Evolutionary conservation across 768 basidiomycete genomes (phyloP).

Genomic region (Lactifluus rugatus): DNA sequence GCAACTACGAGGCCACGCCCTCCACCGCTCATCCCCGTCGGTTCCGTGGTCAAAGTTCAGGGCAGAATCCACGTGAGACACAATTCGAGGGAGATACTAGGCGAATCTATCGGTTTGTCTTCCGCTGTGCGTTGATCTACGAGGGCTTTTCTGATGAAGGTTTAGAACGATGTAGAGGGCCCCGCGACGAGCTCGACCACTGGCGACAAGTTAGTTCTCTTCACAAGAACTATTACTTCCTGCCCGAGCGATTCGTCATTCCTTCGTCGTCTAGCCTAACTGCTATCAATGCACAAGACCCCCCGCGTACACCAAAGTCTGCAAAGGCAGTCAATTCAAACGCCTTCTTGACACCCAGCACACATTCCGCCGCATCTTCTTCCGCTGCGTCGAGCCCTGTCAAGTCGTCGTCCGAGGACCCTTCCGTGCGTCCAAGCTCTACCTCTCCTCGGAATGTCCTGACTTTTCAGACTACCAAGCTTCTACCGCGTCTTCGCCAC

Average conservation of each 20-base stretch:
- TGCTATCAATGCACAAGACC: not conserved
- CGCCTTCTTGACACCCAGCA: not conserved
- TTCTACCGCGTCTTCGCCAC: constrained; percentile 50
- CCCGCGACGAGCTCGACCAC: constrained; percentile 9
- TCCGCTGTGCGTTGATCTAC: not conserved
- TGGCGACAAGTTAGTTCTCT: constrained; percentile 11
- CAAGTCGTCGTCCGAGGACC: constrained; percentile 9
- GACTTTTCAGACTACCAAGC: constrained; percentile 20
- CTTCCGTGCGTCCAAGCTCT: constrained; percentile 12
- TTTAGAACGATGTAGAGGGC: constrained; percentile 13
- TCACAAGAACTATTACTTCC: constrained; percentile 11
- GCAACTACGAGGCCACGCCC: not conserved
- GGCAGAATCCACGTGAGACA: constrained; percentile 10
- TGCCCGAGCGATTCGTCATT: constrained; percentile 11
- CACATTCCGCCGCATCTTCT: constrained; percentile 1
- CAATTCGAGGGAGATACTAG: constrained; percentile 5
- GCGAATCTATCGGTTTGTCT: constrained; percentile 14
- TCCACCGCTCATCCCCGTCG: constrained; percentile 3
- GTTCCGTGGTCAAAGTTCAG: constrained; percentile 10
- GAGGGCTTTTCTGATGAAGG: not conserved
- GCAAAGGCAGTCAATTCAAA: not conserved
- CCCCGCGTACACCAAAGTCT: constrained; percentile 11
- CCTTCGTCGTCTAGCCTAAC: not conserved
- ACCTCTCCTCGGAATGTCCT: not conserved
- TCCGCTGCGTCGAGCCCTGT: constrained; percentile 10